phyloP scores from a whole-genome alignment of 495 filamentous ascomycete genomes.

The Aspergillus nanangensis region DNA sequence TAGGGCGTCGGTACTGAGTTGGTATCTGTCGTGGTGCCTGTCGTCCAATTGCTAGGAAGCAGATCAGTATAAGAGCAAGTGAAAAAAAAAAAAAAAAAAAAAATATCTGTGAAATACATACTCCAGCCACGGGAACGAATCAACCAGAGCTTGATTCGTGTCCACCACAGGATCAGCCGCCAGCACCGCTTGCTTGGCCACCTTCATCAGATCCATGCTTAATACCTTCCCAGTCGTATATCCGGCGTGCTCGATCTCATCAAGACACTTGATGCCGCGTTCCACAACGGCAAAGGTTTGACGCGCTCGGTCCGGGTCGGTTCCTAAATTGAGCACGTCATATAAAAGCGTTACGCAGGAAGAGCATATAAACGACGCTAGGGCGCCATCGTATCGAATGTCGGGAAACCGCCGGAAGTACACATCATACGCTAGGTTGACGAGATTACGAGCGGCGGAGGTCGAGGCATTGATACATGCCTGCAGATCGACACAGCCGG shows the following conservation, averaged over 20 bases:
- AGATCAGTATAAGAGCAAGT: too few relatives aligned
- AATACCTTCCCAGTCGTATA: slow-evolving; percentile 7
- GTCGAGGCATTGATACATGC: slow-evolving; percentile 8
- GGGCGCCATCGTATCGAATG: slow-evolving; percentile 7
- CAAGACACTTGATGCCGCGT: slow-evolving; percentile 6
- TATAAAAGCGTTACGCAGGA: slow-evolving; percentile 6
- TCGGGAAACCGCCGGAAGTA: slow-evolving; percentile 7
- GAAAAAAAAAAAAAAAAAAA: too few relatives aligned
- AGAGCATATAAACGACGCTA: slow-evolving; percentile 7
- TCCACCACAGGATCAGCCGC: slow-evolving; percentile 7
- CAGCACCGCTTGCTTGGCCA: slow-evolving; percentile 7
- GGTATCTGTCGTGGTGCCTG: background rate
- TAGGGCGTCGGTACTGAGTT: background rate
- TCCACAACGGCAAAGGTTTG: slow-evolving; percentile 8
- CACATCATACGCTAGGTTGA: slow-evolving; percentile 8
- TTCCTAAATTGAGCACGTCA: slow-evolving; percentile 6
- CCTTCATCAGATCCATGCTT: slow-evolving; percentile 12
- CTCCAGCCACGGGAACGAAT: slow-evolving; percentile 12
- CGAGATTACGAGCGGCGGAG: slow-evolving; percentile 1
- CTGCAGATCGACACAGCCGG: slow-evolving; percentile 3
- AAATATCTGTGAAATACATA: too few relatives aligned
- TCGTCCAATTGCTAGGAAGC: slow-evolving; percentile 1
- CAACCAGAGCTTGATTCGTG: slow-evolving; percentile 6
- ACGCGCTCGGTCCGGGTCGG: slow-evolving; percentile 2
- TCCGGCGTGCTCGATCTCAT: slow-evolving; percentile 9